phyloP scores from a whole-genome alignment of 345 rosid species.

The Rhodamnia argentea region DNA sequence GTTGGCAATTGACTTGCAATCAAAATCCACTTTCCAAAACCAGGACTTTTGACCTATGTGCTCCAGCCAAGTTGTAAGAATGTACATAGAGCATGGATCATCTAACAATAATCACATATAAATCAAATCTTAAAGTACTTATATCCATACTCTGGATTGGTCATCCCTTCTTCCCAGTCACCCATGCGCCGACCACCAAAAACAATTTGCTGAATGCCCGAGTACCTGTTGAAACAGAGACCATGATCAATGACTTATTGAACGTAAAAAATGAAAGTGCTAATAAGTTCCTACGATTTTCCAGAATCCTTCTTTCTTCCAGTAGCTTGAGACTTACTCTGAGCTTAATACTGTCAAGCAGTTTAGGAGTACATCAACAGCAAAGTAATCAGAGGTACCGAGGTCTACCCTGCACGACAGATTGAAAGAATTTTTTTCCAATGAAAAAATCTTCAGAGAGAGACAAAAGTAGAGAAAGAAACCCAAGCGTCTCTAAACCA shows the following conservation, averaged over 20 bases:
- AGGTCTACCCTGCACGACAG: constrained; percentile 71
- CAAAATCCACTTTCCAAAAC: background rate
- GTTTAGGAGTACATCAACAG: constrained; percentile 76
- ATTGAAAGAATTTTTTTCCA: background rate
- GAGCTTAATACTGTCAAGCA: constrained; percentile 84
- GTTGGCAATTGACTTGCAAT: background rate
- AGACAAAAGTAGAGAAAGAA: background rate
- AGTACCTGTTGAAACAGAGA: constrained; percentile 32
- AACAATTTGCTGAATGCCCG: constrained; percentile 78
- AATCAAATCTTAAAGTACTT: constrained; percentile 68
- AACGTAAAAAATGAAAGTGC: background rate
- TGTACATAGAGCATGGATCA: background rate
- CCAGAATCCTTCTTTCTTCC: background rate
- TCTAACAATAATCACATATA: background rate
- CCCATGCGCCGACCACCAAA: constrained; percentile 76
- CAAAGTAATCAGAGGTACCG: constrained; percentile 76
- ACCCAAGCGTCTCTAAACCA: background rate
- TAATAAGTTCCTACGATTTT: background rate
- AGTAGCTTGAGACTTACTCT: constrained; percentile 37
- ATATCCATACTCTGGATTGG: constrained; percentile 59
- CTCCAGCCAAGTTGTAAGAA: background rate
- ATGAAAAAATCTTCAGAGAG: background rate
- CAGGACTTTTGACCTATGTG: background rate
- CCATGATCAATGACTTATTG: background rate
- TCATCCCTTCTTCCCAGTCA: constrained; percentile 98